A percentile compares a stretch with the other conserved stretches of the same genome.
These are phyloP conservation scores for Entomortierella chlamydospora DNA, from an alignment of 192 early-diverging fungal species.

Conservation along the genomic window DNA sequence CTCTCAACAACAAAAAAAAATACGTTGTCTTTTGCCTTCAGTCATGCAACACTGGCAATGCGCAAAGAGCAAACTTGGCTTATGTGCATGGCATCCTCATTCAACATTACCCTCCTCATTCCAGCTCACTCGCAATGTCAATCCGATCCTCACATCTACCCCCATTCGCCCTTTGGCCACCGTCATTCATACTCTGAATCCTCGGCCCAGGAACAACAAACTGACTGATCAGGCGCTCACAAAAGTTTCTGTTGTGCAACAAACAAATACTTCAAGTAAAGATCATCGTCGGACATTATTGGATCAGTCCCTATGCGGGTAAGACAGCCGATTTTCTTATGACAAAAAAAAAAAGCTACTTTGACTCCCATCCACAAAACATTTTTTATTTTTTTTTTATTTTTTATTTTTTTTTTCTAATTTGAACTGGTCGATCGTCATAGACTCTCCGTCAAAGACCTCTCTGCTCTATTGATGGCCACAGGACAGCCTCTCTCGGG, in stretches of 20 bases:
- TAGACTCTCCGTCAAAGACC: conserved; percentile 18
- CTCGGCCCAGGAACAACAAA: not conserved
- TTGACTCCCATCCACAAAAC: not conserved
- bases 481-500: conserved; percentile 29
- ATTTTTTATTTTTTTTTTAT: not conserved
- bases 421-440: not conserved
- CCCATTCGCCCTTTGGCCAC: not conserved
- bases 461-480: conserved; percentile 12
- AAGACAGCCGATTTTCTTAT: not conserved
- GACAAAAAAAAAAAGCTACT: too few relatives aligned
- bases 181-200: not conserved
- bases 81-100: too few relatives aligned
- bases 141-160: not conserved
- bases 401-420: not conserved
- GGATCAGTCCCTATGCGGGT: conserved; percentile 7
- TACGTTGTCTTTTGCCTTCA: too few relatives aligned
- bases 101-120: not conserved
- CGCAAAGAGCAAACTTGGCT: too few relatives aligned
- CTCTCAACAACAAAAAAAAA: not conserved
- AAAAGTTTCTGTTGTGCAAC: conserved; percentile 1
- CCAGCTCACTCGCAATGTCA: not conserved
- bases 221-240: not conserved
- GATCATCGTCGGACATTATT: not conserved
- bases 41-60: too few relatives aligned
- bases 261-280: not conserved